These are phyloP conservation scores for Gynochthodes officinalis DNA, from an alignment of 257 asterid species.

Conservation along the genomic window DNA sequence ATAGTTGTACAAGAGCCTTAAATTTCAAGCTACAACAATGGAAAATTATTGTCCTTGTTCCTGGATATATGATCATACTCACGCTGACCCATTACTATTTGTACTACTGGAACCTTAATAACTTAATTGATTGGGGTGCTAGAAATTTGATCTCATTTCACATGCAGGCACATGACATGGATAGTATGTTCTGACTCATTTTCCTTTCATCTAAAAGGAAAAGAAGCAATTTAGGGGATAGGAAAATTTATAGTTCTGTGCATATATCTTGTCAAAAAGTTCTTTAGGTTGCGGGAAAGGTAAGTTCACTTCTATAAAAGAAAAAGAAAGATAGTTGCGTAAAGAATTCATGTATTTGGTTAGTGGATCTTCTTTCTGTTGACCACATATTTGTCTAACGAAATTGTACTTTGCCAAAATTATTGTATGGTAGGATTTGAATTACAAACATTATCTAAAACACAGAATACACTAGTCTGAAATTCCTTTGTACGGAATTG, in stretches of 20 bases:
- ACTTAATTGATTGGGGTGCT: too few species aligned
- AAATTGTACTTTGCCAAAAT: conserved; percentile 1
- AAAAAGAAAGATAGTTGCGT: background rate
- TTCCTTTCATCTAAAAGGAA: background rate
- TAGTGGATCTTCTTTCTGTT: too few species aligned
- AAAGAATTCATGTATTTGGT: background rate
- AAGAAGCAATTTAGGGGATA: too few species aligned
- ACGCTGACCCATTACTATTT: background rate
- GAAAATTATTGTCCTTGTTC: background rate
- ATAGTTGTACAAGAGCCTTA: too few species aligned
- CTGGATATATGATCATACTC: conserved; percentile 1
- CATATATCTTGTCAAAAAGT: background rate
- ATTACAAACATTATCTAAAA: too few species aligned
- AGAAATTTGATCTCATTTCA: too few species aligned
- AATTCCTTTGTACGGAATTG: too few species aligned
- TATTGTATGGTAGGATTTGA: too few species aligned
- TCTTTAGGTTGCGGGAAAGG: background rate
- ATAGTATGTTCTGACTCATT: background rate
- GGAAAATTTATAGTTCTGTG: too few species aligned
- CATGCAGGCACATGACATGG: background rate
- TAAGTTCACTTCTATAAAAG: background rate
- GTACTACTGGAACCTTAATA: background rate
- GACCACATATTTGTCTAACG: background rate
- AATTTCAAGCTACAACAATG: too few species aligned
- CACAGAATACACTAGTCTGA: too few species aligned